phyloP scores from a whole-genome alignment of 2,329 filamentous ascomycete species.

The Hypoxylon rubiginosum region DNA sequence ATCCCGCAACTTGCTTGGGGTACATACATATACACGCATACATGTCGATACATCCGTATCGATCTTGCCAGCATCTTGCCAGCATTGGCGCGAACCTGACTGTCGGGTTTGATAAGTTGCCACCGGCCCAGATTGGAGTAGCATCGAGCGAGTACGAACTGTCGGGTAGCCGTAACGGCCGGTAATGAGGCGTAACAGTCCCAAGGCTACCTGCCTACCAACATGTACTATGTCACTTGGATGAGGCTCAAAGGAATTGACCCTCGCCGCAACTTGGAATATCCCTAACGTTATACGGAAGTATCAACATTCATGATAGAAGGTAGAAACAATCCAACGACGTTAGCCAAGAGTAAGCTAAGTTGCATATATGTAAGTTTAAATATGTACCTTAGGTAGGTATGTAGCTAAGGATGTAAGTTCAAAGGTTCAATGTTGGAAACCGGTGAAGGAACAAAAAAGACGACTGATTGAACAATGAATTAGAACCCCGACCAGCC shows the following conservation, averaged over 20 bases:
- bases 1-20: slow-evolving; percentile 6
- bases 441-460: slow-evolving; percentile 10
- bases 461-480: not conserved
- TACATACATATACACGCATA: slow-evolving; percentile 6
- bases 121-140: slow-evolving; percentile 2
- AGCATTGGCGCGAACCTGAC: slow-evolving; percentile 6
- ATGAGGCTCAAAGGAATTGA: not conserved
- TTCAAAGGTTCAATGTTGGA: no score
- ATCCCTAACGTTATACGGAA: not conserved
- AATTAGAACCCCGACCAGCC: not conserved
- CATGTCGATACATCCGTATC: slow-evolving; percentile 1
- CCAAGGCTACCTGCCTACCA: not conserved
- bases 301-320: not conserved
- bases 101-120: slow-evolving; percentile 13
- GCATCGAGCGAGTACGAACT: not conserved
- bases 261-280: not conserved
- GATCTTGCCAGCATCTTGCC: slow-evolving; percentile 14
- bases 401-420: not conserved
- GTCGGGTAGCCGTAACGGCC: not conserved
- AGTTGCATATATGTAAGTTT: not conserved
- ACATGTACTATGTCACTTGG: not conserved
- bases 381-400: no score
- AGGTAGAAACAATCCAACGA: not conserved
- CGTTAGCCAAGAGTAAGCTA: not conserved
- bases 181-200: not conserved